Evolutionary conservation across 106 monocot species (phyloP), one percentile per base, ranked within the genome.

Genomic region (Chionographis japonica): DNA sequence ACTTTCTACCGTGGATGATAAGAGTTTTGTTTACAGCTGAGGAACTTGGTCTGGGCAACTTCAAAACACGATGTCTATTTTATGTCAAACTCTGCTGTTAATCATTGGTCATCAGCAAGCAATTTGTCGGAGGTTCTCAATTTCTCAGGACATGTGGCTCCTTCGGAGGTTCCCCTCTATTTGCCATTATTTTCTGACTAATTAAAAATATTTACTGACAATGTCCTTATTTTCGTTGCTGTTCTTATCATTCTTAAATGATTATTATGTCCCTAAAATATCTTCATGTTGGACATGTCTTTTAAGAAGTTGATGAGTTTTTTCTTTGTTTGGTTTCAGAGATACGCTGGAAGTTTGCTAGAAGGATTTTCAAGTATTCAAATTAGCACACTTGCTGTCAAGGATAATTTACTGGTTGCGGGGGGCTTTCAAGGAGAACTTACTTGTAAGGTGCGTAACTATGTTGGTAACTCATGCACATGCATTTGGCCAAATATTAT

Each of bases 1-100:
- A 27, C 27, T 27, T 27, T 27, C 27, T 27, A 27, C 27, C 1
- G 27, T 27, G 27, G 27, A 27, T 27, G 1, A 27, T 27, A 27
- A 27, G 27, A 27, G 27, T 27, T 46, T 10, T 46, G 46, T 58
- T 27, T 70, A 17, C 69, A 70, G 69, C 27, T 70, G 55, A 58
- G 69, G 17, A 70, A 70, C 58, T 70, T 70, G 20, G 69, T 70
- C 9, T 70, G 69, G 69, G 58, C 69, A 17, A 70, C 69, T 18
- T 70, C 69, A 11, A 70, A 70, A 19, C 69, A 70, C 59, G 69
- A 70, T 70, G 58, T 70, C 42, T 70, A 70, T 70, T 60, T 70
- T 36, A 70, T 70, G 58, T 59, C 69, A 59, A 70, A 70, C 46
- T 59, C 49, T 58, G 42, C 69, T 4, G 69, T 70, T 18, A 46